Evolutionary conservation across 225 moss, liverwort and hornwort genomes (phyloP).

Genomic region (Bryum argenteum): DNA sequence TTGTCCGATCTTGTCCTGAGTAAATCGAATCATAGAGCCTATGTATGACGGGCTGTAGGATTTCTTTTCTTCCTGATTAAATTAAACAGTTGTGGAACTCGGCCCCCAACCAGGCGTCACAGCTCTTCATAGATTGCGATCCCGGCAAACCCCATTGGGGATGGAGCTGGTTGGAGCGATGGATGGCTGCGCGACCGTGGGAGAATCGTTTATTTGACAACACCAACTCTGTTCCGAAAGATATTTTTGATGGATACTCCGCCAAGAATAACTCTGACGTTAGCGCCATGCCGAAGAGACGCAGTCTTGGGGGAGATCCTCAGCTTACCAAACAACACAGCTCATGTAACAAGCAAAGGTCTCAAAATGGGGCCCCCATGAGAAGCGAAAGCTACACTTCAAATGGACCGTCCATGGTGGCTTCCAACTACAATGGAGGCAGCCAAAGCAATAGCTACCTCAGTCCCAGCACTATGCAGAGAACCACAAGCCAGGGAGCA

Average conservation of each 20-base stretch:
- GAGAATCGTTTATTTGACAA: conserved; percentile 84
- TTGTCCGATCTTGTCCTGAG: too few relatives aligned
- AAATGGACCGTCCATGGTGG: conserved; percentile 35
- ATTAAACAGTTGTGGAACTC: not conserved
- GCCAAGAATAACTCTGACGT: conserved; percentile 17
- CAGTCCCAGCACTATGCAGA: conserved; percentile 56
- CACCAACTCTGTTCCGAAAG: conserved; percentile 52
- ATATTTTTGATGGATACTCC: conserved; percentile 50
- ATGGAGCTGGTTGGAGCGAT: conserved; percentile 97
- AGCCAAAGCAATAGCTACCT: conserved; percentile 34
- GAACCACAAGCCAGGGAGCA: conserved; percentile 55
- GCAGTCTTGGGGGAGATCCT: conserved; percentile 62
- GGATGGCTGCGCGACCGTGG: conserved; percentile 98
- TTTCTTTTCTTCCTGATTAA: not conserved
- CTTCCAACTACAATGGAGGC: conserved; percentile 30
- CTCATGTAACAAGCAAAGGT: conserved; percentile 48
- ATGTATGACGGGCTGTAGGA: not conserved
- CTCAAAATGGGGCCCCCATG: conserved; percentile 5
- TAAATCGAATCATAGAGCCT: not conserved
- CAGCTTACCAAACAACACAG: conserved; percentile 66
- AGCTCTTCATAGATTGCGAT: conserved; percentile 95
- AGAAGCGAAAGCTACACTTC: conserved; percentile 32
- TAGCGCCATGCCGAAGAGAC: conserved; percentile 33
- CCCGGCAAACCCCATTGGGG: conserved; percentile 97
- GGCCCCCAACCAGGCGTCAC: conserved; percentile 60